Evolutionary conservation across 306 rosid genomes (phyloP).

Genomic region (Lathyrus aphaca): DNA sequence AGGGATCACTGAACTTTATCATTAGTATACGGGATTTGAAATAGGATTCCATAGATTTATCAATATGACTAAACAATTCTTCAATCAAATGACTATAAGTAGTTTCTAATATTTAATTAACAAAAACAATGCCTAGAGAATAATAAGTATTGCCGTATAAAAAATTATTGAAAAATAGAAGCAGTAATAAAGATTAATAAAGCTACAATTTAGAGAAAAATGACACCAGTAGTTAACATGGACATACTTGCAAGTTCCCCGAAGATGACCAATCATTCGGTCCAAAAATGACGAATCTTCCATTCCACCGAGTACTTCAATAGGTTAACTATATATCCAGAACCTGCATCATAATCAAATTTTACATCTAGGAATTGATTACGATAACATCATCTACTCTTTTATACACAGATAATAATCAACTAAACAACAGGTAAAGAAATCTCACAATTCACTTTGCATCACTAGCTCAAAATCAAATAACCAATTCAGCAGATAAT

Average conservation of each 20-base stretch:
- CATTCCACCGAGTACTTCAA: slow-evolving; percentile 45
- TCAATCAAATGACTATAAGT: neutral
- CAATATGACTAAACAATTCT: neutral
- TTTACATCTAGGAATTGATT: neutral
- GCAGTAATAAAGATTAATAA: neutral
- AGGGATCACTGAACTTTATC: neutral
- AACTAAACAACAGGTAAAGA: slow-evolving; percentile 18
- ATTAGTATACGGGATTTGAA: slow-evolving; percentile 5
- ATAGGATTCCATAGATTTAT: slow-evolving; percentile 9
- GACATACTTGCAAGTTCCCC: slow-evolving; percentile 79
- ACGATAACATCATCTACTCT: slow-evolving; percentile 8
- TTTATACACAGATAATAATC: slow-evolving; percentile 21
- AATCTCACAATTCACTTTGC: neutral
- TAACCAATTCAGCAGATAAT: slow-evolving; percentile 2
- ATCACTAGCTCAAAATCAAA: slow-evolving; percentile 2
- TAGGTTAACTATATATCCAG: slow-evolving; percentile 19
- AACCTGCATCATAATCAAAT: slow-evolving; percentile 40
- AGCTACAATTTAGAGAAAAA: slow-evolving; percentile 1
- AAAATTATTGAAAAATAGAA: neutral
- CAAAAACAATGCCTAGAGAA: neutral
- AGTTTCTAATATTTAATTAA: neutral
- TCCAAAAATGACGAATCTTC: slow-evolving; percentile 63
- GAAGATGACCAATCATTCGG: slow-evolving; percentile 65
- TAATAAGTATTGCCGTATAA: neutral
- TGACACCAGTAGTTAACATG: slow-evolving; percentile 14